Conservation (phyloP, 768 basidiomycete genomes). For the Dentipellis sp. region DNA sequence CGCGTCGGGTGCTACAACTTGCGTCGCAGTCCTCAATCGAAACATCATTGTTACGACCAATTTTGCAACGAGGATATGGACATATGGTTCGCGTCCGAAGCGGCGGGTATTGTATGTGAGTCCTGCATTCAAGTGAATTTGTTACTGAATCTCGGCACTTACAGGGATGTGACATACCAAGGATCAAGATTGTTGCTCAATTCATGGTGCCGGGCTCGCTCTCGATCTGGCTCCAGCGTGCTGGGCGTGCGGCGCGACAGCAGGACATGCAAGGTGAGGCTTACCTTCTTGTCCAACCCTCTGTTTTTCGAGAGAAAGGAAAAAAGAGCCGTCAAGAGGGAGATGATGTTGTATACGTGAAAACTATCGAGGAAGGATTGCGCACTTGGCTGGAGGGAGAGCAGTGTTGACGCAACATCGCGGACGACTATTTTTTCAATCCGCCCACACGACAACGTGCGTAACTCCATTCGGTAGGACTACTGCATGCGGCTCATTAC, state of each 20-base stretch:
- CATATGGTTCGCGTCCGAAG: neutral
- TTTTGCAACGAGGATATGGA: neutral
- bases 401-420: constrained; percentile 21
- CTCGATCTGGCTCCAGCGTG: constrained; percentile 2
- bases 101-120: neutral
- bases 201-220: neutral
- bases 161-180: neutral
- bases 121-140: neutral
- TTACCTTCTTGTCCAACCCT: neutral
- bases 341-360: constrained; percentile 18
- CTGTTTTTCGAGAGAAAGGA: constrained; percentile 1
- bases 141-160: neutral
- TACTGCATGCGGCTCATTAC: no score
- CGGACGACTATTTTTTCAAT: constrained; percentile 25
- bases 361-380: constrained; percentile 22
- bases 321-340: constrained; percentile 1
- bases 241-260: constrained; percentile 20
- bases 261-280: neutral
- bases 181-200: neutral
- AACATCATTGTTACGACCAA: no score
- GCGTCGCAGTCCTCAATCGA: neutral
- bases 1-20: neutral
- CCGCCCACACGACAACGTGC: constrained; percentile 8
- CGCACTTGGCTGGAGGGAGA: constrained; percentile 20
- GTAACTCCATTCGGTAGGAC: no score